phyloP scores from a whole-genome alignment of 2,329 filamentous ascomycete genomes.

The Aspergillus ustus region DNA sequence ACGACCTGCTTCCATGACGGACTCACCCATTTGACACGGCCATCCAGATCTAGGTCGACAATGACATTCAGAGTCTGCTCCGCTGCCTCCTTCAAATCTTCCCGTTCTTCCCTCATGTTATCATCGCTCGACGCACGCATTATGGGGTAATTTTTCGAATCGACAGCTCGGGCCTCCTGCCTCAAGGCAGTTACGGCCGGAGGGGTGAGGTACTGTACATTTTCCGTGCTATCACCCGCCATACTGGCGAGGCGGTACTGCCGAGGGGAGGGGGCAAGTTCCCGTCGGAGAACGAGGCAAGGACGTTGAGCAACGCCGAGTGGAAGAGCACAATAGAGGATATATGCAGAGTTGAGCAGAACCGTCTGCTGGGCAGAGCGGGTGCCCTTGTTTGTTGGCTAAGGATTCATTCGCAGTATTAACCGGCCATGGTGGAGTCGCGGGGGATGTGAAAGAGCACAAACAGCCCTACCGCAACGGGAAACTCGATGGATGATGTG shows the following conservation, averaged over 20 bases:
- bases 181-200: conserved; percentile 50
- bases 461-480: conserved; percentile 28
- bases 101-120: conserved; percentile 89
- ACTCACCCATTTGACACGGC: conserved; percentile 92
- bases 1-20: conserved; percentile 95
- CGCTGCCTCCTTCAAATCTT: conserved; percentile 91
- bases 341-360: conserved; percentile 35
- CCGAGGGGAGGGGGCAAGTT: conserved; percentile 17
- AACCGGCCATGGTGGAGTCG: conserved; percentile 43
- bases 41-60: conserved; percentile 88
- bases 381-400: conserved; percentile 45
- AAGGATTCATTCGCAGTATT: conserved; percentile 47
- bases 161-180: conserved; percentile 47
- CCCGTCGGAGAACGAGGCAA: conserved; percentile 12
- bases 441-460: conserved; percentile 20
- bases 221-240: conserved; percentile 47
- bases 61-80: conserved; percentile 97
- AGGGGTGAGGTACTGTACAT: conserved; percentile 47
- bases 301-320: conserved; percentile 13
- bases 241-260: conserved; percentile 37
- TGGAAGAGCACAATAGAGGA: conserved; percentile 12
- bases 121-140: conserved; percentile 75
- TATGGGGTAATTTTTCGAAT: conserved; percentile 49
- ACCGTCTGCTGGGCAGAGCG: conserved; percentile 52
- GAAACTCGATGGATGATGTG: conserved; percentile 12